These are phyloP conservation scores for Isabelozyma heimii DNA, from an alignment of 805 yeast genomes.

Conservation along the genomic window DNA sequence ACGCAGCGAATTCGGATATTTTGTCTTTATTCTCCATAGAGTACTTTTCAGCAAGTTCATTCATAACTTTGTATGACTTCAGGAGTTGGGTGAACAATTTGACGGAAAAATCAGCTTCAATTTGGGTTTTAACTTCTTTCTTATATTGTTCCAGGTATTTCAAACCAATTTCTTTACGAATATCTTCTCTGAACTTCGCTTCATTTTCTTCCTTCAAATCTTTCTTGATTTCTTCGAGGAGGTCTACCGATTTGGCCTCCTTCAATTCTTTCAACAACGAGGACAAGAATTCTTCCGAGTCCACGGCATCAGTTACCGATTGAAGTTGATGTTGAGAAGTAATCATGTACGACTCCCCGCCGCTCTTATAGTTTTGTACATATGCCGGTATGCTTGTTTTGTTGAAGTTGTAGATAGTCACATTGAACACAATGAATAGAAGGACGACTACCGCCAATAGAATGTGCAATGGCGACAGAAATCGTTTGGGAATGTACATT, in stretches of 20 bases:
- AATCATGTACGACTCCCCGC: conserved; percentile 1
- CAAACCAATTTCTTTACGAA: neutral
- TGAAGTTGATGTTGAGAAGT: conserved; percentile 1
- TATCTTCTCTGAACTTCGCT: neutral
- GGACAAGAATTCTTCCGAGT: conserved; percentile 3
- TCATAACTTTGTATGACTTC: conserved; percentile 9
- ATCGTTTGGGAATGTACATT: conserved; percentile 1
- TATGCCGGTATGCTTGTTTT: neutral
- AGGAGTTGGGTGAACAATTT: conserved; percentile 9
- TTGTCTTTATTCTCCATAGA: conserved; percentile 4
- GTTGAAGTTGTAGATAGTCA: neutral
- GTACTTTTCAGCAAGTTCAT: conserved; percentile 11
- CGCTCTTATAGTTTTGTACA: neutral
- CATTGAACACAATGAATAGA: neutral
- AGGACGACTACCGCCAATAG: neutral
- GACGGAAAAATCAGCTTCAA: conserved; percentile 9
- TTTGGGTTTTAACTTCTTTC: conserved; percentile 1
- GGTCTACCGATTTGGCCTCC: conserved; percentile 6
- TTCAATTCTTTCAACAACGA: conserved; percentile 7
- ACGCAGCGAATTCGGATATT: conserved; percentile 9
- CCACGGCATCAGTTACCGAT: neutral
- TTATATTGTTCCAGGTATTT: conserved; percentile 5
- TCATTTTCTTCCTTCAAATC: conserved; percentile 3
- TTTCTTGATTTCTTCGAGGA: conserved; percentile 6
- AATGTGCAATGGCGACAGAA: conserved; percentile 1